These are phyloP conservation scores for Blastobotrys chiropterorum DNA, from an alignment of 805 yeast species.

Conservation along the genomic window DNA sequence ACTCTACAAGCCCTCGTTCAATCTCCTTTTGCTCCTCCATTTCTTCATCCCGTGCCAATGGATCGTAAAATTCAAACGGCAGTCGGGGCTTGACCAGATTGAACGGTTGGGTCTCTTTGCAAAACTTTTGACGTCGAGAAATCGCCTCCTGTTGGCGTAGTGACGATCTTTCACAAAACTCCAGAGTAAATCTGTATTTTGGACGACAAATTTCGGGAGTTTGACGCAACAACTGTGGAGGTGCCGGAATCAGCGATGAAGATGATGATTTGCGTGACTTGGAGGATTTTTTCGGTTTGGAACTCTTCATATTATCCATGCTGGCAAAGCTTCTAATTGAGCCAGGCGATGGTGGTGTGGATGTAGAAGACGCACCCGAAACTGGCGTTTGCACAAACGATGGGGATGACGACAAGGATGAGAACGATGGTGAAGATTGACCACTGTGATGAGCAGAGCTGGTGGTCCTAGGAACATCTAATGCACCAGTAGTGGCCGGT, in stretches of 20 bases:
- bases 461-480: not conserved
- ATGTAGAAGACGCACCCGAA: slow-evolving; percentile 6
- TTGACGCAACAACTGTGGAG: slow-evolving; percentile 24
- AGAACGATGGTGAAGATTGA: not conserved
- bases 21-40: slow-evolving; percentile 7
- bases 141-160: not conserved
- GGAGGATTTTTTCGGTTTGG: not conserved
- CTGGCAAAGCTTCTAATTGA: slow-evolving; percentile 1
- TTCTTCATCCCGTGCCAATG: slow-evolving; percentile 5
- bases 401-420: slow-evolving; percentile 4
- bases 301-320: not conserved
- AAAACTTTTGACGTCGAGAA: not conserved
- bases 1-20: not conserved
- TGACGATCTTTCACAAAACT: slow-evolving; percentile 11
- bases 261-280: not conserved
- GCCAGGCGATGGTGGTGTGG: slow-evolving; percentile 9
- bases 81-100: slow-evolving; percentile 12
- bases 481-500: not conserved
- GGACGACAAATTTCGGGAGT: slow-evolving; percentile 29
- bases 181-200: slow-evolving; percentile 25
- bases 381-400: slow-evolving; percentile 8
- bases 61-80: slow-evolving; percentile 14
- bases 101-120: not conserved
- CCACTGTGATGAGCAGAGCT: not conserved
- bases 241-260: slow-evolving; percentile 23